Evolutionary conservation across 768 basidiomycete species (phyloP).

Genomic region (Agaricus subrufescens): DNA sequence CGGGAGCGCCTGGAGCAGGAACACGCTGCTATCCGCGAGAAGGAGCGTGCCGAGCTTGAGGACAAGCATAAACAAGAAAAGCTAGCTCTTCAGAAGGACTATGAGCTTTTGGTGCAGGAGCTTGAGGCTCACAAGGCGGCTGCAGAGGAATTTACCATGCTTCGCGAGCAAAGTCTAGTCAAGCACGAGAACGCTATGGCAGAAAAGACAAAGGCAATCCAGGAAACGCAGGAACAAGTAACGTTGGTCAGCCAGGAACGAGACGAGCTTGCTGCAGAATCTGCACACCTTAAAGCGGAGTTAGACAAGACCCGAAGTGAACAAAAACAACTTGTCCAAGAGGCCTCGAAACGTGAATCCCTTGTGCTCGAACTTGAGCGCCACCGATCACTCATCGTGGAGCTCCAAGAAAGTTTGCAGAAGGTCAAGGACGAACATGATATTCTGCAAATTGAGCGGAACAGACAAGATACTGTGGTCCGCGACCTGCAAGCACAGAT

Average conservation of each 20-base stretch:
- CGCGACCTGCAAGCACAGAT: slow-evolving; percentile 78
- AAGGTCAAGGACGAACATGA: slow-evolving; percentile 83
- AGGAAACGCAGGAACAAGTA: slow-evolving; percentile 47
- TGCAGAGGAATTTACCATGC: slow-evolving; percentile 42
- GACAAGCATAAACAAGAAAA: slow-evolving; percentile 28
- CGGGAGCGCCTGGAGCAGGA: slow-evolving; percentile 5
- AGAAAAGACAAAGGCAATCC: slow-evolving; percentile 46
- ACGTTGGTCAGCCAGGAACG: slow-evolving; percentile 38
- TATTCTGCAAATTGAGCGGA: slow-evolving; percentile 66
- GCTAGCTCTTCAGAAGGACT: slow-evolving; percentile 41
- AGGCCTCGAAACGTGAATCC: slow-evolving; percentile 72
- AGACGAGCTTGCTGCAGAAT: slow-evolving; percentile 37
- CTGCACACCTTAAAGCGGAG: slow-evolving; percentile 52
- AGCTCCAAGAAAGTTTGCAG: slow-evolving; percentile 74
- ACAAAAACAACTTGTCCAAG: slow-evolving; percentile 60
- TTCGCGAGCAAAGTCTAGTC: slow-evolving; percentile 37
- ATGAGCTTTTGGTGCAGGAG: slow-evolving; percentile 49
- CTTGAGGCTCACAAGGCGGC: slow-evolving; percentile 55
- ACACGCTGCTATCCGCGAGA: not conserved
- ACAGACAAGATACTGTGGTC: slow-evolving; percentile 59
- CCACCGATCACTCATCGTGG: slow-evolving; percentile 70
- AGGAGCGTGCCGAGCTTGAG: not conserved
- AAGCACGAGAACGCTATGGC: slow-evolving; percentile 42
- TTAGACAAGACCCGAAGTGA: slow-evolving; percentile 53
- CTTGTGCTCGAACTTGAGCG: slow-evolving; percentile 71